Evolutionary conservation across 495 filamentous ascomycete species (phyloP).

Genomic region (Hyphodiscus hymeniophilus): DNA sequence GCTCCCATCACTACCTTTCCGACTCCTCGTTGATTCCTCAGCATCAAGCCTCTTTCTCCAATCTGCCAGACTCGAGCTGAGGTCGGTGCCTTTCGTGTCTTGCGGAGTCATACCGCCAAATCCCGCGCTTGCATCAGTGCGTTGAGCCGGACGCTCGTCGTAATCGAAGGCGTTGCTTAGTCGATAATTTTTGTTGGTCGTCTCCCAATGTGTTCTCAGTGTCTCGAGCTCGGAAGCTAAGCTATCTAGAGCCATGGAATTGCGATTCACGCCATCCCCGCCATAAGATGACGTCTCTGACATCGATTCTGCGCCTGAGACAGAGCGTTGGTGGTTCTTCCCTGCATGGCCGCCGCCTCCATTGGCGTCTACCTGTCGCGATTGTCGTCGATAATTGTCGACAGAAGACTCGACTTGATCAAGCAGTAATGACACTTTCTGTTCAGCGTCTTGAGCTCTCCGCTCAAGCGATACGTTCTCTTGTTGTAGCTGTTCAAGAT

Average conservation of each 20-base stretch:
- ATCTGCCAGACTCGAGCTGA: conserved; percentile 64
- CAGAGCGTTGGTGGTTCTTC: conserved; percentile 24
- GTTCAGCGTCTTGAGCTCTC: conserved; percentile 81
- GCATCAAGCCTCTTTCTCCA: conserved; percentile 68
- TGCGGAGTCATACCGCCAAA: conserved; percentile 18
- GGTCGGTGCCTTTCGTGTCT: conserved; percentile 29
- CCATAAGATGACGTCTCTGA: conserved; percentile 48
- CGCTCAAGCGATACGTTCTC: conserved; percentile 74
- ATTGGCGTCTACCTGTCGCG: conserved; percentile 36
- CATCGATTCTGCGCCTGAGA: conserved; percentile 26
- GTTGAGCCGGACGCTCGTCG: conserved; percentile 44
- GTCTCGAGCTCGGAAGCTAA: conserved; percentile 87
- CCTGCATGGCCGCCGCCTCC: conserved; percentile 7
- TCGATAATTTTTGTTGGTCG: conserved; percentile 88
- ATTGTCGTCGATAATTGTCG: conserved; percentile 86
- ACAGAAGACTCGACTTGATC: conserved; percentile 92
- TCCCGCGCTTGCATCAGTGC: conserved; percentile 26
- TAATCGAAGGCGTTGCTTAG: conserved; percentile 82
- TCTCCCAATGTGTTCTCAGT: conserved; percentile 86
- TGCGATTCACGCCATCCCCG: conserved; percentile 33
- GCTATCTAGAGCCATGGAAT: conserved; percentile 80
- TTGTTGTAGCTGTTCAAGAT: conserved; percentile 72
- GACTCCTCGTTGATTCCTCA: conserved; percentile 34
- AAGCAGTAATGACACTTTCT: conserved; percentile 83
- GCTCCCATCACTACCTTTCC: conserved; percentile 4